Conservation (phyloP, 352 stramenopile genomes). For the Halophytophthora polymorphica region DNA sequence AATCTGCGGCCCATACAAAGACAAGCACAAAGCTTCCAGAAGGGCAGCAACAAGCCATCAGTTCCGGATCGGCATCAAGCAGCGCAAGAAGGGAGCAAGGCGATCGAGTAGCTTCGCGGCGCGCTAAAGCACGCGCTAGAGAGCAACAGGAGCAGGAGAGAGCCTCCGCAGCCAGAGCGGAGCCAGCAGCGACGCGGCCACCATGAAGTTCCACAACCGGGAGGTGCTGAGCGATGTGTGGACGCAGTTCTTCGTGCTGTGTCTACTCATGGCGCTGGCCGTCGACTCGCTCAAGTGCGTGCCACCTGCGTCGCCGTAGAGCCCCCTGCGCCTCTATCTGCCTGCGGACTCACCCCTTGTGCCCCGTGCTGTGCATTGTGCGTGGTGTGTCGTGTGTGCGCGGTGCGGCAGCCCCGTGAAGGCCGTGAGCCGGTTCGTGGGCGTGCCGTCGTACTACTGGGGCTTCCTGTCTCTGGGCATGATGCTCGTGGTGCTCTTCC, state of each 20-base stretch:
- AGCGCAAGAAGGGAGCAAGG: slow-evolving; percentile 78
- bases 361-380: neutral
- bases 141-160: neutral
- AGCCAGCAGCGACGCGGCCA: neutral
- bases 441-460: slow-evolving; percentile 68
- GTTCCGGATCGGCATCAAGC: slow-evolving; percentile 88
- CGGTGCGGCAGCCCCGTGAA: slow-evolving; percentile 60
- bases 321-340: neutral
- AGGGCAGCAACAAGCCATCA: no score
- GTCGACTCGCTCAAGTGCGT: slow-evolving; percentile 87
- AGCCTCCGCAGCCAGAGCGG: neutral
- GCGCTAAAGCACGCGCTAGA: no score
- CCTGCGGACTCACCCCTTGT: neutral
- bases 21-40: no score
- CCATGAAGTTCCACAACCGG: slow-evolving; percentile 76
- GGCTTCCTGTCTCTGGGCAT: slow-evolving; percentile 55
- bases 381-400: slow-evolving; percentile 1
- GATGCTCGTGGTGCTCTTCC: slow-evolving; percentile 66
- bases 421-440: slow-evolving; percentile 70
- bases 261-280: slow-evolving; percentile 71
- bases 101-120: no score
- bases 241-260: slow-evolving; percentile 78
- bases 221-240: slow-evolving; percentile 82
- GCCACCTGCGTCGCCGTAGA: neutral
- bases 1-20: no score